Conservation (phyloP, 176 grass and related monocot genomes). For the Coix lacrymajobi region DNA sequence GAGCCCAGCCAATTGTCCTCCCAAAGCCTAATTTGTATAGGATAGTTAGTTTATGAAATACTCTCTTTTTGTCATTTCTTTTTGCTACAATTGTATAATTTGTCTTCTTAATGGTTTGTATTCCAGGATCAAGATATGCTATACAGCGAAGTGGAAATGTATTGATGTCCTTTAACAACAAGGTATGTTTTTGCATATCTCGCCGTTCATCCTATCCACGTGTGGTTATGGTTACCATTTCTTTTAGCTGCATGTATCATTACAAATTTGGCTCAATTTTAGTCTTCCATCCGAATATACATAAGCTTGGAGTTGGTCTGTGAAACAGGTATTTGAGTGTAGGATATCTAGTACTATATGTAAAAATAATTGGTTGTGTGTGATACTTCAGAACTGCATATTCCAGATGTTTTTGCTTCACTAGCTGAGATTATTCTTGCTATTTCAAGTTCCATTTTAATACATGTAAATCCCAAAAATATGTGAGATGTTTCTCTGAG, state of each 20-base stretch:
- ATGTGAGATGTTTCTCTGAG: neutral
- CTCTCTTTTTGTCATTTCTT: neutral
- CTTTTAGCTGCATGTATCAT: neutral
- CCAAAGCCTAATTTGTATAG: no score
- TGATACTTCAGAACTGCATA: neutral
- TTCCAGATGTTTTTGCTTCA: neutral
- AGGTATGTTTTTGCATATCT: slow-evolving; percentile 38
- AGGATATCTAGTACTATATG: neutral
- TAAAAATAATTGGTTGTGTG: neutral
- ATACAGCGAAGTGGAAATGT: slow-evolving; percentile 84
- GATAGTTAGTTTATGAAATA: neutral
- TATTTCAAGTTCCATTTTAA: neutral
- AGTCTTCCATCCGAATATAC: neutral
- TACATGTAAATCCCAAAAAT: neutral
- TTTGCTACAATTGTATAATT: neutral
- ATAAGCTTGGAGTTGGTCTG: neutral
- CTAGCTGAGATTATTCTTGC: neutral
- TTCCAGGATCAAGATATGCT: slow-evolving; percentile 90
- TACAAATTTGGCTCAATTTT: neutral
- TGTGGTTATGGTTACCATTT: neutral
- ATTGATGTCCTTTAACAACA: slow-evolving; percentile 96
- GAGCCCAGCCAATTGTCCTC: no score
- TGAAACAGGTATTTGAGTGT: neutral
- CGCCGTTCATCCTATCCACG: neutral
- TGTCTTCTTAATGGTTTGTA: neutral